Conservation (phyloP, 257 asterid genomes). For the Paulownia fortunei region DNA sequence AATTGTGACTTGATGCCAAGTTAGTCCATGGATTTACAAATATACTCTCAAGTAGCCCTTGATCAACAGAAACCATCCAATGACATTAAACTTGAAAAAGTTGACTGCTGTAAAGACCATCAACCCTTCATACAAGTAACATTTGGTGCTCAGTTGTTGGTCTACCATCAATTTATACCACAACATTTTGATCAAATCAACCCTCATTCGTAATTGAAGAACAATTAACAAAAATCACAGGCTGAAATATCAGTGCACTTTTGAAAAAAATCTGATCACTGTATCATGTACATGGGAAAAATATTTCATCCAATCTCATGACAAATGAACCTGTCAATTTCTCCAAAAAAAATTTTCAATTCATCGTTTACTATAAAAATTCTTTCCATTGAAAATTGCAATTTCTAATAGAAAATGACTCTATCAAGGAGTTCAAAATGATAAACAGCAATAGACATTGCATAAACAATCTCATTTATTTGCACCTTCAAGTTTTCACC, state of each 20-base stretch:
- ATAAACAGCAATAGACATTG: neutral
- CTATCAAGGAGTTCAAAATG: neutral
- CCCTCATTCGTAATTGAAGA: neutral
- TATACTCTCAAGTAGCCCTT: neutral
- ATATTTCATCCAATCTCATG: neutral
- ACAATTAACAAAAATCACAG: too few relatives aligned
- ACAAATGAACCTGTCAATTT: neutral
- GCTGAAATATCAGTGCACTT: too few relatives aligned
- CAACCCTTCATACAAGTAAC: neutral
- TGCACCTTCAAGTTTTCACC: neutral
- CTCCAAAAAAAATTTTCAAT: neutral
- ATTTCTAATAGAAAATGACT: neutral
- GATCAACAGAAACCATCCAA: neutral
- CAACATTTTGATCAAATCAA: neutral
- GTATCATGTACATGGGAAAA: neutral
- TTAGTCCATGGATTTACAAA: neutral
- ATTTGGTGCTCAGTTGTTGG: too few relatives aligned
- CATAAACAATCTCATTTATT: neutral
- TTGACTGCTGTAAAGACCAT: neutral
- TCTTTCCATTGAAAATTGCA: neutral
- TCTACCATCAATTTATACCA: neutral
- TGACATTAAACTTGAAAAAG: too few relatives aligned
- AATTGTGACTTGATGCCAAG: neutral
- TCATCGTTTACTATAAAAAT: neutral
- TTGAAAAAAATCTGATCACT: too few relatives aligned